Evolutionary conservation across 495 filamentous ascomycete genomes (phyloP).

Genomic region (Talaromyces stipitatus): DNA sequence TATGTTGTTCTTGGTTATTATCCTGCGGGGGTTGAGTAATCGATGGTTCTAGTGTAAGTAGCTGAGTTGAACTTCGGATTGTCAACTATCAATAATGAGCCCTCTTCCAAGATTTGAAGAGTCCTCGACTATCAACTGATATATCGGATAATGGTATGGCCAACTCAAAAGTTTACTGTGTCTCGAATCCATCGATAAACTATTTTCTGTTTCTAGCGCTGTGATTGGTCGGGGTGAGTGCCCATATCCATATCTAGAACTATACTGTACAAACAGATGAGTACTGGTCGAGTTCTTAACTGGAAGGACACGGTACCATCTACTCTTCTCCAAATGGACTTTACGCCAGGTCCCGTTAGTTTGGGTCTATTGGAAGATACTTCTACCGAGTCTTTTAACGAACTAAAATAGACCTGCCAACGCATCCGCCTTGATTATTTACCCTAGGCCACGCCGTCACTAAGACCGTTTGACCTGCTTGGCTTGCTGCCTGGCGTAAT

Average conservation of each 20-base stretch:
- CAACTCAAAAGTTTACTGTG: background rate
- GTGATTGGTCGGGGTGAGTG: background rate
- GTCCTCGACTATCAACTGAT: background rate
- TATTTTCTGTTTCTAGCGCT: background rate
- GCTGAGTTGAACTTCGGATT: background rate
- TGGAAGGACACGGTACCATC: no score
- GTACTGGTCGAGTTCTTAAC: no score
- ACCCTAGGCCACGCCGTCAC: background rate
- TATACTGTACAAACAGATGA: background rate
- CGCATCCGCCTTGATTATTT: background rate
- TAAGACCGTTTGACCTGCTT: background rate
- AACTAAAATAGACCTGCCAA: background rate
- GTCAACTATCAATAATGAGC: background rate
- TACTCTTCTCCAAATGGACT: no score
- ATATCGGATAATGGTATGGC: background rate
- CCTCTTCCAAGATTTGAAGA: background rate
- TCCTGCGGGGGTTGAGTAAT: background rate
- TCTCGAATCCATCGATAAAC: background rate
- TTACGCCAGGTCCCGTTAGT: no score
- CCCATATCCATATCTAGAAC: background rate
- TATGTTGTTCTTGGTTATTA: background rate
- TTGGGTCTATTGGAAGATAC: no score
- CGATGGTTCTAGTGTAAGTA: background rate
- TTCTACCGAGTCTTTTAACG: background rate
- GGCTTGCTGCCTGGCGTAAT: background rate